These are phyloP conservation scores for Panicum virgatum DNA, from an alignment of 202 grass and related monocot genomes.

Conservation along the genomic window DNA sequence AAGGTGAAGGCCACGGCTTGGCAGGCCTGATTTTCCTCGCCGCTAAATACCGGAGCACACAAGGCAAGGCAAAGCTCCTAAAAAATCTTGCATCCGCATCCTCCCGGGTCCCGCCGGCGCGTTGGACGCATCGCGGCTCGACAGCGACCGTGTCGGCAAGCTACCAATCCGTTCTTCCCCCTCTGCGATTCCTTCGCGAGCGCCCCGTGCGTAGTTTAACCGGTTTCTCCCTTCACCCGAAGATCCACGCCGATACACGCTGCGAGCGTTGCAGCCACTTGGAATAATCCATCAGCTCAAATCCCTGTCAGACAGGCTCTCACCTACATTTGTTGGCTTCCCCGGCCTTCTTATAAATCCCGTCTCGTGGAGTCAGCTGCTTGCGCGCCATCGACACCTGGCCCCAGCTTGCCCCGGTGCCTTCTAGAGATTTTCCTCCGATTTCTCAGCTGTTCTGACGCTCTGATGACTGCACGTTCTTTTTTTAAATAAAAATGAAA, in stretches of 20 bases:
- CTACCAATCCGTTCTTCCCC: background rate
- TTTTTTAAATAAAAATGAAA: background rate
- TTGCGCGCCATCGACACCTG: slow-evolving; percentile 23
- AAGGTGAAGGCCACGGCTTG: background rate
- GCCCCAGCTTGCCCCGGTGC: slow-evolving; percentile 33
- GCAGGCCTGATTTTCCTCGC: background rate
- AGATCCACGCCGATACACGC: slow-evolving; percentile 14
- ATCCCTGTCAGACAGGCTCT: background rate
- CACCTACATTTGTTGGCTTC: slow-evolving; percentile 30
- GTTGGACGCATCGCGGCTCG: slow-evolving; percentile 28
- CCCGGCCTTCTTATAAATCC: too few species aligned
- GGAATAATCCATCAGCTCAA: background rate
- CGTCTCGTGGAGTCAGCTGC: slow-evolving; percentile 22
- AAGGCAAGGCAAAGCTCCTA: background rate
- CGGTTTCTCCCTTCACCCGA: background rate
- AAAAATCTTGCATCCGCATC: slow-evolving; percentile 49
- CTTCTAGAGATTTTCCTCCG: slow-evolving; percentile 36
- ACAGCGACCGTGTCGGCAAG: slow-evolving; percentile 45
- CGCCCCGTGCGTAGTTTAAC: background rate
- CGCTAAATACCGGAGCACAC: background rate
- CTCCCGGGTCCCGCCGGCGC: slow-evolving; percentile 1
- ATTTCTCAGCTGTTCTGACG: slow-evolving; percentile 1
- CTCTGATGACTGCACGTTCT: background rate
- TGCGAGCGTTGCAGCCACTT: slow-evolving; percentile 28
- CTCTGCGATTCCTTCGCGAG: background rate